Conservation (phyloP, 257 asterid genomes). For the Nicotiana tomentosiformis region DNA sequence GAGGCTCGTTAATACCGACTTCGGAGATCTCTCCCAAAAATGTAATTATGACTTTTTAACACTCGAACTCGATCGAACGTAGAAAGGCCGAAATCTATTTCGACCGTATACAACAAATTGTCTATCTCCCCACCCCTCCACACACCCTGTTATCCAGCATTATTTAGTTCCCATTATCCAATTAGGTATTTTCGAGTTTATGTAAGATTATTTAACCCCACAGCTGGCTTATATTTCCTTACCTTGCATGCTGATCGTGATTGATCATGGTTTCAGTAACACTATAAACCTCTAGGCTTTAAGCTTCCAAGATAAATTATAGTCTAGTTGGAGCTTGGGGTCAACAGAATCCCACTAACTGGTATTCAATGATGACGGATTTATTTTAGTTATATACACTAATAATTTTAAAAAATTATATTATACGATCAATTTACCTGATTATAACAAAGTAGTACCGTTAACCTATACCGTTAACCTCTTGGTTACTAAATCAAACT, state of each 20-base stretch:
- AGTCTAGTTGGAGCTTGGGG: background rate
- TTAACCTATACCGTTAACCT: too few species aligned
- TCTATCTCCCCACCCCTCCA: background rate
- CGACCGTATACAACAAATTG: too few species aligned
- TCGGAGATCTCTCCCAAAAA: too few species aligned
- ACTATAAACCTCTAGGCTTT: background rate
- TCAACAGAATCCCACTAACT: background rate
- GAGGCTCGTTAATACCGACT: too few species aligned
- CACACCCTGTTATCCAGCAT: background rate
- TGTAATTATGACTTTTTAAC: too few species aligned
- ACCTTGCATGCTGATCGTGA: background rate
- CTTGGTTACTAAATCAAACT: too few species aligned
- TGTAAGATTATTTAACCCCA: background rate
- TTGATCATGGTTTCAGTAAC: background rate
- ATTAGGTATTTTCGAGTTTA: conserved; percentile 21
- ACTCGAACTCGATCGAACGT: too few species aligned
- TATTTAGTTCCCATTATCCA: conserved; percentile 13
- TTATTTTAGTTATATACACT: too few species aligned
- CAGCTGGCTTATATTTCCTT: conserved; percentile 5
- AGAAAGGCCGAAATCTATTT: too few species aligned
- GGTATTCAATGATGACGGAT: background rate
- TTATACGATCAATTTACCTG: too few species aligned
- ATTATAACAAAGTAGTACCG: too few species aligned
- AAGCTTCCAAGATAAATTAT: background rate
- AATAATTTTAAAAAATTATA: too few species aligned